Percentiles rank a stretch among this genome's conserved stretches.
These are phyloP conservation scores for Didymella pomorum DNA, from an alignment of 2,329 filamentous ascomycete genomes.

Conservation along the genomic window DNA sequence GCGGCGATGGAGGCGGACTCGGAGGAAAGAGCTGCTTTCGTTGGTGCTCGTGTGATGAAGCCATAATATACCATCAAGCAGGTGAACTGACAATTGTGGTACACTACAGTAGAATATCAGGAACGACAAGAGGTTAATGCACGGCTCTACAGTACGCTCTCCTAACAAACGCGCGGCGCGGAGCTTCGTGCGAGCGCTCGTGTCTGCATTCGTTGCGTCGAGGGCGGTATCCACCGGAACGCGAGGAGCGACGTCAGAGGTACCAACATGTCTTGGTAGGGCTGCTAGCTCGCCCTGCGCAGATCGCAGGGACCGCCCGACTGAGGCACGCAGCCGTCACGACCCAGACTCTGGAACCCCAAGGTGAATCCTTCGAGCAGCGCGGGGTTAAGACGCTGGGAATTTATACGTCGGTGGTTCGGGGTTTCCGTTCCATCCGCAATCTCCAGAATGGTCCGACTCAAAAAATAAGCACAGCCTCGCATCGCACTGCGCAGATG, in stretches of 20 bases:
- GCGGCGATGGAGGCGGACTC: conserved; percentile 43
- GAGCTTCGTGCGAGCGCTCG: conserved; percentile 9
- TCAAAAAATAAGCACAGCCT: conserved; percentile 17
- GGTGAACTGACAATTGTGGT: not conserved
- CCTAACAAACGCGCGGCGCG: conserved; percentile 3
- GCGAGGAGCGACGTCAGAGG: conserved; percentile 13
- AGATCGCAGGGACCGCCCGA: conserved; percentile 9
- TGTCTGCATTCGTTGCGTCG: conserved; percentile 11
- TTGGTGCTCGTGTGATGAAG: conserved; percentile 25
- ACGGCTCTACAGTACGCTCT: not conserved
- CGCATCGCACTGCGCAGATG: conserved; percentile 4
- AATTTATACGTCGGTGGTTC: conserved; percentile 11
- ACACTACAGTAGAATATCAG: conserved; percentile 2
- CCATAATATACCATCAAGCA: conserved; percentile 10
- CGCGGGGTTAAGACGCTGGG: conserved; percentile 13
- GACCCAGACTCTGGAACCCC: conserved; percentile 1
- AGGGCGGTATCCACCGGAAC: conserved; percentile 12
- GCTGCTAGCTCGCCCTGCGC: conserved; percentile 16
- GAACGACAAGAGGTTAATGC: not conserved
- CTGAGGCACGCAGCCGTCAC: not conserved
- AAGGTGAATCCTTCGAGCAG: not conserved
- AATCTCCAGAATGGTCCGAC: conserved; percentile 19
- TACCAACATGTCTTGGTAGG: conserved; percentile 5
- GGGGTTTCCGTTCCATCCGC: conserved; percentile 4
- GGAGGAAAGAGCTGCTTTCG: conserved; percentile 30